phyloP scores from a whole-genome alignment of 1,139 yeast species.

The Trichomonascaceae sp. region DNA sequence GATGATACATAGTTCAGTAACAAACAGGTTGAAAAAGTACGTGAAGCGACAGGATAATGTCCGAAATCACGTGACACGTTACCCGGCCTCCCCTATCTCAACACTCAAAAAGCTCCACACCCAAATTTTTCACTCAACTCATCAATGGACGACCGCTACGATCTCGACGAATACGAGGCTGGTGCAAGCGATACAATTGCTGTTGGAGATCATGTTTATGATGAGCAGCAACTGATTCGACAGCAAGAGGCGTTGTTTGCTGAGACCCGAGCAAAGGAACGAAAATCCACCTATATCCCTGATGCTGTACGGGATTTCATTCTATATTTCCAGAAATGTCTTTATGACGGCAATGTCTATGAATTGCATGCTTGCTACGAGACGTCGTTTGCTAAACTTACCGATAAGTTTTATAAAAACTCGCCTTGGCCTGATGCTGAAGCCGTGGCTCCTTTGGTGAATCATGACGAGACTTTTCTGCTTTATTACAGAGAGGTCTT shows the following conservation, averaged over 20 bases:
- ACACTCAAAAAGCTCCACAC: constrained; percentile 1
- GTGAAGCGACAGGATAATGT: no score
- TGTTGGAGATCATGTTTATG: constrained; percentile 29
- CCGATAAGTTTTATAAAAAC: constrained; percentile 40
- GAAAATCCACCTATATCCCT: constrained; percentile 30
- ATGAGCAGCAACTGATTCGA: constrained; percentile 27
- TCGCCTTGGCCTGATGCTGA: constrained; percentile 44
- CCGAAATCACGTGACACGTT: background rate
- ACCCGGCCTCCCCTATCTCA: background rate
- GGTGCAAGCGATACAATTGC: constrained; percentile 24
- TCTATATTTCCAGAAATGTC: constrained; percentile 38
- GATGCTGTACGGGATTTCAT: constrained; percentile 41
- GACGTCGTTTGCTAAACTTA: constrained; percentile 39
- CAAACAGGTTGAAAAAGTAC: no score
- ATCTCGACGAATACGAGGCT: constrained; percentile 22
- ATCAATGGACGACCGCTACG: constrained; percentile 23
- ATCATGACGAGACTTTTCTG: constrained; percentile 40
- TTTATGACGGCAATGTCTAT: constrained; percentile 39
- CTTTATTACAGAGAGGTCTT: constrained; percentile 44
- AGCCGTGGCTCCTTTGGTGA: constrained; percentile 40
- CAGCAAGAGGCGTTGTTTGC: constrained; percentile 27
- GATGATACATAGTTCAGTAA: constrained; percentile 67
- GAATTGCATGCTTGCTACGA: constrained; percentile 43
- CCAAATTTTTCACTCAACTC: background rate
- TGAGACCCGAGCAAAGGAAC: background rate